Evolutionary conservation across 2,329 filamentous ascomycete genomes (phyloP).

Genomic region (Sclerotinia minor): DNA sequence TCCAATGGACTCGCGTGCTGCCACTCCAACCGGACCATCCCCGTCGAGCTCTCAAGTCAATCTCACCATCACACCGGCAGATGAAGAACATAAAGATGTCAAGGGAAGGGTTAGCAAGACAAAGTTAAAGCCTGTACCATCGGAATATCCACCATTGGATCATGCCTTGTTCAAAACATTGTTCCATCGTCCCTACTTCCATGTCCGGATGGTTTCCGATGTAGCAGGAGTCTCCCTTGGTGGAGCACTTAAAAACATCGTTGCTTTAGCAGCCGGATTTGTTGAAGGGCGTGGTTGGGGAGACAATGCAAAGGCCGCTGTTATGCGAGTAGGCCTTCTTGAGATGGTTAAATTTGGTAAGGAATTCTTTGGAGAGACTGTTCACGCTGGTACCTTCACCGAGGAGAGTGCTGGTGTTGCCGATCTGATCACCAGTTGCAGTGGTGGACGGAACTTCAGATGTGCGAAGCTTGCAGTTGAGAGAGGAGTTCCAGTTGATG

Average conservation of each 20-base stretch:
- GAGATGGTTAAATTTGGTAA: conserved; percentile 97
- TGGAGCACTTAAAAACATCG: conserved; percentile 94
- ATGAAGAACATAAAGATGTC: conserved; percentile 65
- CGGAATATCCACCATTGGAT: conserved; percentile 82
- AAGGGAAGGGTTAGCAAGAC: conserved; percentile 66
- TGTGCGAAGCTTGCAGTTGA: conserved; percentile 88
- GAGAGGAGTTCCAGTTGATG: conserved; percentile 74
- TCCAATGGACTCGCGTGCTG: conserved; percentile 77
- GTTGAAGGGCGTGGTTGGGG: conserved; percentile 96
- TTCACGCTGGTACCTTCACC: conserved; percentile 85
- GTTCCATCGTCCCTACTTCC: conserved; percentile 97
- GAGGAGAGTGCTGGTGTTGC: conserved; percentile 94
- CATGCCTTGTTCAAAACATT: conserved; percentile 80
- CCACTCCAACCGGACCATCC: conserved; percentile 57
- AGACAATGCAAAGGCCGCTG: conserved; percentile 97
- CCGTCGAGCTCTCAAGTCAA: conserved; percentile 52
- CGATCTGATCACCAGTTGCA: conserved; percentile 92
- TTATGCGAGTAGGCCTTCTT: conserved; percentile 93
- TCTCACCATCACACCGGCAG: conserved; percentile 48
- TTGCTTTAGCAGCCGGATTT: conserved; percentile 91
- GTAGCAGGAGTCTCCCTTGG: conserved; percentile 96
- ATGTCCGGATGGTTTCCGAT: conserved; percentile 88
- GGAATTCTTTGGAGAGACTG: conserved; percentile 83
- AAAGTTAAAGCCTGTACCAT: conserved; percentile 72
- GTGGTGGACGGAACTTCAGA: conserved; percentile 87